These are phyloP conservation scores for Wickerhamiella occidentalis DNA, from an alignment of 805 yeast genomes.

Conservation along the genomic window DNA sequence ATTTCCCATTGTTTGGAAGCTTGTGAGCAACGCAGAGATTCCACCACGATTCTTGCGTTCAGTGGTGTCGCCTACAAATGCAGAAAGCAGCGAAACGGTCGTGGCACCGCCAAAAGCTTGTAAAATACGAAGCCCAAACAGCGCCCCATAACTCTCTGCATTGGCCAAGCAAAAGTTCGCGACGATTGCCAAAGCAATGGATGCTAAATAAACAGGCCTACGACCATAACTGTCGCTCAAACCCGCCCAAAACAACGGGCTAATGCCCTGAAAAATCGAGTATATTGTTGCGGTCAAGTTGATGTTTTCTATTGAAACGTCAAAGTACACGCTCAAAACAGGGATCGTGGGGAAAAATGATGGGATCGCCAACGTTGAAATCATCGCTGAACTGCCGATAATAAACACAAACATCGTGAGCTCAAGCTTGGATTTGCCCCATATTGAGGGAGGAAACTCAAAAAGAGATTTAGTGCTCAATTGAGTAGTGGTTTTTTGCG, in stretches of 20 bases:
- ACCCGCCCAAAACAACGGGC: slow-evolving; percentile 58
- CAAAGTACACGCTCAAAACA: slow-evolving; percentile 41
- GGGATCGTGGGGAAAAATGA: slow-evolving; percentile 72
- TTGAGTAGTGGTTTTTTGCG: background rate
- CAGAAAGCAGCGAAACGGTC: slow-evolving; percentile 55
- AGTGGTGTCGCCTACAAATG: slow-evolving; percentile 64
- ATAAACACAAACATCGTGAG: slow-evolving; percentile 6
- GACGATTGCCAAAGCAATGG: slow-evolving; percentile 43
- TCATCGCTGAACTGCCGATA: slow-evolving; percentile 6
- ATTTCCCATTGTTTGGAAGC: slow-evolving; percentile 57
- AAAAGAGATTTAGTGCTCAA: background rate
- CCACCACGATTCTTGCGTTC: slow-evolving; percentile 57
- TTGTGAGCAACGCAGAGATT: slow-evolving; percentile 51
- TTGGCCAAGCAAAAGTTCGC: slow-evolving; percentile 59
- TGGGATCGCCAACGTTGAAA: slow-evolving; percentile 63
- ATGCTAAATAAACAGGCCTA: slow-evolving; percentile 48
- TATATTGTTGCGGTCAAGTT: slow-evolving; percentile 69
- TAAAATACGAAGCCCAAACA: slow-evolving; percentile 57
- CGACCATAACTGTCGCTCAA: slow-evolving; percentile 64
- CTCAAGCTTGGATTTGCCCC: slow-evolving; percentile 5
- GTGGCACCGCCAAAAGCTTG: slow-evolving; percentile 74
- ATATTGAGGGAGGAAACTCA: slow-evolving; percentile 7
- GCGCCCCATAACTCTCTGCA: slow-evolving; percentile 42
- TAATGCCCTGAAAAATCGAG: slow-evolving; percentile 59
- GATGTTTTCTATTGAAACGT: slow-evolving; percentile 43